These are phyloP conservation scores for Ceratobasidium sp. DNA, from an alignment of 1,284 basidiomycete genomes.

Conservation along the genomic window DNA sequence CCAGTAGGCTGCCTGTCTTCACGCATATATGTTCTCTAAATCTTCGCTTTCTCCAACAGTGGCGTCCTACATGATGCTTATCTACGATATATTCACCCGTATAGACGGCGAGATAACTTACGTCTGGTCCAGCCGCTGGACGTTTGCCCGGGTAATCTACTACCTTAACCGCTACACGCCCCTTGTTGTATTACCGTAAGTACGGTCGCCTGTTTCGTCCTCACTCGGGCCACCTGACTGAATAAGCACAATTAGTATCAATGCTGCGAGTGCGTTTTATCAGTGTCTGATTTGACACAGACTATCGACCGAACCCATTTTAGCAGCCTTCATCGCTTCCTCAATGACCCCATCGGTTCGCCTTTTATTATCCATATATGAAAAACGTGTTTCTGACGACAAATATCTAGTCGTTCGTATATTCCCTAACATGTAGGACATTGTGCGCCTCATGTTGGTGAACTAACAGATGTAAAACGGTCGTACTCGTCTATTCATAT, in stretches of 20 bases:
- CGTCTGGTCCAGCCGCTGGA: slow-evolving; percentile 13
- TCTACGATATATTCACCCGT: slow-evolving; percentile 14
- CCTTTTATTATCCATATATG: background rate
- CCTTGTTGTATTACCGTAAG: slow-evolving; percentile 13
- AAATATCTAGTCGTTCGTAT: background rate
- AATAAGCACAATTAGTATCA: background rate
- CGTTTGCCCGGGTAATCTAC: slow-evolving; percentile 24
- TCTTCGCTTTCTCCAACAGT: too few species aligned
- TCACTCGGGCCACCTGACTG: too few species aligned
- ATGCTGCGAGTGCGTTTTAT: background rate
- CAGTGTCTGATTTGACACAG: background rate
- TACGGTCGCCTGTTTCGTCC: too few species aligned
- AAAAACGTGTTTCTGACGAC: background rate
- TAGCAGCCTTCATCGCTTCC: slow-evolving; percentile 13
- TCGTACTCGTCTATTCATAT: background rate
- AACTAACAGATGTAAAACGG: slow-evolving; percentile 8
- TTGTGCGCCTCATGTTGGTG: background rate
- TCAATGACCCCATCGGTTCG: slow-evolving; percentile 3
- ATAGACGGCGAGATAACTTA: slow-evolving; percentile 16
- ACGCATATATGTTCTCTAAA: too few species aligned
- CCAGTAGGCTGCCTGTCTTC: too few species aligned
- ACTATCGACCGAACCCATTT: background rate
- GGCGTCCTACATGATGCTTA: slow-evolving; percentile 22
- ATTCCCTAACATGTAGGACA: background rate
- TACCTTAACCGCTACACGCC: slow-evolving; percentile 16